Evolutionary conservation across 75 land plant genomes (phyloP).

Genomic region (Pinus taeda): DNA sequence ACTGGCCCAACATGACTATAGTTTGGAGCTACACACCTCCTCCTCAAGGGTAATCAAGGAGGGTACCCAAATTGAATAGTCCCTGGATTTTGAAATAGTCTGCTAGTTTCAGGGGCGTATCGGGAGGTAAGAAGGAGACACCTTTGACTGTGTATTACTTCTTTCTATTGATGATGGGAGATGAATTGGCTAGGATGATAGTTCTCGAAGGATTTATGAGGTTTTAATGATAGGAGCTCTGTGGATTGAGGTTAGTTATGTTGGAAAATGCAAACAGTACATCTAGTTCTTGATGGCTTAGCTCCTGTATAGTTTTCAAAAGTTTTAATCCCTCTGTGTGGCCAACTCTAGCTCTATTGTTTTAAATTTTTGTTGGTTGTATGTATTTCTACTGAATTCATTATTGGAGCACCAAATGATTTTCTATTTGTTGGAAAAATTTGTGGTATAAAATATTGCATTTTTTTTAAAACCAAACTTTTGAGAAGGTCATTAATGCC

Average conservation of each 20-base stretch:
- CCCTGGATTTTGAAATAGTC: conserved; percentile 53
- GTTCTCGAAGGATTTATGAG: conserved; percentile 50
- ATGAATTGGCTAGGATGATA: conserved; percentile 37
- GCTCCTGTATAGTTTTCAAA: too few species aligned
- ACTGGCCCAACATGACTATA: conserved; percentile 55
- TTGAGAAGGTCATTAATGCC: too few species aligned
- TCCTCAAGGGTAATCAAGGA: conserved; percentile 38
- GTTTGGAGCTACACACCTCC: conserved; percentile 26
- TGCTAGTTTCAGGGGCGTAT: conserved; percentile 73
- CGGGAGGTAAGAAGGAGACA: conserved; percentile 51
- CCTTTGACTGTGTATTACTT: conserved; percentile 72
- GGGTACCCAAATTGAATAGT: conserved; percentile 56
- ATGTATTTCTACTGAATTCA: too few species aligned
- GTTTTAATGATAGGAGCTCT: conserved; percentile 78
- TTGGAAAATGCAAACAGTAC: too few species aligned
- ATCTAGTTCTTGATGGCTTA: too few species aligned
- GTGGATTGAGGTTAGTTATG: conserved; percentile 75
- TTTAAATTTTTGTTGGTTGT: too few species aligned
- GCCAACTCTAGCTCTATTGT: too few species aligned
- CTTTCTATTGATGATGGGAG: conserved; percentile 42
- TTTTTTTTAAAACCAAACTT: too few species aligned
- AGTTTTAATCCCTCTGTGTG: too few species aligned
- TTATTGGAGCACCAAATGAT: too few species aligned
- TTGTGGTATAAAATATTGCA: too few species aligned
- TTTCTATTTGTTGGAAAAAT: too few species aligned